Percentiles rank a stretch among this genome's conserved stretches.
Conservation (phyloP, 2,329 filamentous ascomycete genomes). For the Apiospora saccharicola region DNA sequence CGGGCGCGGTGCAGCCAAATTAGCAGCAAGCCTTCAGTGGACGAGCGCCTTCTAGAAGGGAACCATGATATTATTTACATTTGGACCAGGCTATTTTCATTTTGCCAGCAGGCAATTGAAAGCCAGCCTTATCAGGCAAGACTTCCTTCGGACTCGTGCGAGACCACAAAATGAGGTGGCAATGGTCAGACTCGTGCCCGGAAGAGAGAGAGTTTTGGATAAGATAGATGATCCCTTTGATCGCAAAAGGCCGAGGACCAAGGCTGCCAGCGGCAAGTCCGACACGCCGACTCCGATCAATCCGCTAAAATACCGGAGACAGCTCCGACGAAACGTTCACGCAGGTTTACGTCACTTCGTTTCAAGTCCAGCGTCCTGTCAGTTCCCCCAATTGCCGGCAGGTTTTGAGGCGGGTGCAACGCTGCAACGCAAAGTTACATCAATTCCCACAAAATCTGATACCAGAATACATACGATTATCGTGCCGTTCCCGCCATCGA, state of each 20-base stretch:
- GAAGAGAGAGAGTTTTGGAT: neutral
- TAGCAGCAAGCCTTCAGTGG: neutral
- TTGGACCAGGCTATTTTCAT: neutral
- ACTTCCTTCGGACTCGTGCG: neutral
- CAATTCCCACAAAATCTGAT: constrained; percentile 18
- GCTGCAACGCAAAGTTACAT: constrained; percentile 14
- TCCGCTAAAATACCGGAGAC: neutral
- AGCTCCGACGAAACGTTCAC: neutral
- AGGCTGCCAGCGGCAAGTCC: neutral
- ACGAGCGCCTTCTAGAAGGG: neutral
- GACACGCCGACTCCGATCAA: constrained; percentile 6
- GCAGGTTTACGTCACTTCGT: constrained; percentile 6
- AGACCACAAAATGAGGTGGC: neutral
- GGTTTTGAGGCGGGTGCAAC: constrained; percentile 1
- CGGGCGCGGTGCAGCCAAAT: neutral
- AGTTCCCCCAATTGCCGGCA: constrained; percentile 15
- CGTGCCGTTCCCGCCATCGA: constrained; percentile 8
- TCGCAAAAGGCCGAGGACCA: neutral
- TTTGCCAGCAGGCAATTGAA: neutral
- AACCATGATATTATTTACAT: neutral
- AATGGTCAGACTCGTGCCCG: neutral
- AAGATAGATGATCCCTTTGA: neutral
- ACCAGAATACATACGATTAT: constrained; percentile 20
- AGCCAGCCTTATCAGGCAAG: neutral
- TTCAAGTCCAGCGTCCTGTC: neutral